A percentile compares a stretch with the other conserved stretches of the same genome.
Conservation (phyloP, 306 rosid genomes). For the Acacia confusa region DNA sequence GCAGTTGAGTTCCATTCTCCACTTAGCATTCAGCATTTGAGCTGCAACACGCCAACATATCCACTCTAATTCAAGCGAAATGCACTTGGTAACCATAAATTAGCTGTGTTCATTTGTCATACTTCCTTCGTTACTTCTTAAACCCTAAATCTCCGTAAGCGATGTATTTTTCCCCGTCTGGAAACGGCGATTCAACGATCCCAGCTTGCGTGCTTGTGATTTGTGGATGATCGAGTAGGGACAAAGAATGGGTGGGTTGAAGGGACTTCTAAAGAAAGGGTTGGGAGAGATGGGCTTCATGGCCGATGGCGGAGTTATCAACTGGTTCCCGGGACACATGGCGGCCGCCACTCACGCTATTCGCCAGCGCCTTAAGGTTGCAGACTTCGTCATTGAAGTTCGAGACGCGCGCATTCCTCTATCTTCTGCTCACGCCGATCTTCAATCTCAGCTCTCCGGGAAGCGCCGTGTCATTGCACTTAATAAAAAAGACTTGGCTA, state of each 20-base stretch:
- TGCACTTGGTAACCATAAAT: not conserved
- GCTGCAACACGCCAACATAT: not conserved
- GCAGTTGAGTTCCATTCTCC: not conserved
- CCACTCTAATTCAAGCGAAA: not conserved
- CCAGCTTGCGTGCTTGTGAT: not conserved
- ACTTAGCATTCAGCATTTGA: not conserved
- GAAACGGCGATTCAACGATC: not conserved
- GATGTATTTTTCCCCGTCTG: not conserved
- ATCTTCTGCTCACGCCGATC: conserved; percentile 73
- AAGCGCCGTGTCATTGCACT: conserved; percentile 80
- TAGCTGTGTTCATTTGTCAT: not conserved
- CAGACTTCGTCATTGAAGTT: conserved; percentile 86
- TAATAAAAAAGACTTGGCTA: conserved; percentile 86
- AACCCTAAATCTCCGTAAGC: not conserved
- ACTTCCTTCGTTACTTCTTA: not conserved
- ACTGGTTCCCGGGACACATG: conserved; percentile 98
- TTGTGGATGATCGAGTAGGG: not conserved
- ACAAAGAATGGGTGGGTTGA: conserved; percentile 45
- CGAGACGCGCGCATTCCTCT: conserved; percentile 84
- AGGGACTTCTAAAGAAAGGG: conserved; percentile 58
- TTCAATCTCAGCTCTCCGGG: conserved; percentile 61
- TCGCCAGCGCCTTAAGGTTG: conserved; percentile 65
- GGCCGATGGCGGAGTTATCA: conserved; percentile 69
- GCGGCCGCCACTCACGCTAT: conserved; percentile 88
- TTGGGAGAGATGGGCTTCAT: conserved; percentile 81